Evolutionary conservation across 495 filamentous ascomycete genomes (phyloP), one percentile per base, ranked within the genome.

Genomic region (Trypethelium eluteriae): DNA sequence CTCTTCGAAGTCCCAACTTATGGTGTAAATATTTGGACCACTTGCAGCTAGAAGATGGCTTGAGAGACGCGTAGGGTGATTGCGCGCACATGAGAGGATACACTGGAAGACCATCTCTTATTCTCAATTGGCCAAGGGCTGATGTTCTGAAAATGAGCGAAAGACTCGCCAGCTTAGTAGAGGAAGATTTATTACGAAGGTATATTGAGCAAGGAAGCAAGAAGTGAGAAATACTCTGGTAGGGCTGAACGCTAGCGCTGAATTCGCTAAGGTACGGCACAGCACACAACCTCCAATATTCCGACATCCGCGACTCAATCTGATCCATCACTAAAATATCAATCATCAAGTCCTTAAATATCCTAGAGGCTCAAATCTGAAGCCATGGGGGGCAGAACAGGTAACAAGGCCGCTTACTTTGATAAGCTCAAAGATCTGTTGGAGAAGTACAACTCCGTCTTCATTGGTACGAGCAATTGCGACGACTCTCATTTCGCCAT

Each of bases 371-470:
- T 72, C 73, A 67, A 59, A 34, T 59, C 67, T 49, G 91, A 90
- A 96, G 92, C 92, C 82, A 98, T 98, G 94, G 94, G 94, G 93
- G 94, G 93, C 92, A 96, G 89, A 82, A 85, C 88, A 67, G 86
- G 80, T 74, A 92, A 86, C 86, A 98, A 98, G 87, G 86, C 91
- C 78, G 90, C 85, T 82, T 98, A 98, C 86, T 98, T 98, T 85
- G 93, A 97, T 79, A 97, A 96, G 89, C 89, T 98, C 75, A 96
- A 96, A 87, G 81, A 78, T 76, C 85, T 96, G 76, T 86, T 96
- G 75, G 88, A 96, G 81, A 86, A 89, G 75, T 96, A 96, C 88
- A 84, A 85, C 78, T 90, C 87, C 72, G 88, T 97, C 83, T 99
- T 99, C 90, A 92, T 99, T 77, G 93, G 89, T 95, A 63, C n/a